phyloP scores from a whole-genome alignment of 208 protist species.

The Wallacemonas sp. region DNA sequence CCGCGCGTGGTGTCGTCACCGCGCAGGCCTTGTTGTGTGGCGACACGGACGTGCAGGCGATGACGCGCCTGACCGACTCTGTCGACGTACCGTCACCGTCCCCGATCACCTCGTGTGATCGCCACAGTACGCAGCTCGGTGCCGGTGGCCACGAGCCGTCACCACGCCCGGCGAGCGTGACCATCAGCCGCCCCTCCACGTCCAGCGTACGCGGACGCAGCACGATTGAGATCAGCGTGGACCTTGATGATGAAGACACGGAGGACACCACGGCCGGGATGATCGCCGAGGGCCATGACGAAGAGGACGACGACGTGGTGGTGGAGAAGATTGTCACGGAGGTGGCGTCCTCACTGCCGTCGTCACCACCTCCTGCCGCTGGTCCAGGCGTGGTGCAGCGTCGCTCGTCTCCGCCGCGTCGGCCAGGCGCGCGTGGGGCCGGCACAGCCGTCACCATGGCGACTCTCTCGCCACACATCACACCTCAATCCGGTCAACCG shows the following conservation, averaged over 20 bases:
- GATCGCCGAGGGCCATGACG: neutral
- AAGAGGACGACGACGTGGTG: neutral
- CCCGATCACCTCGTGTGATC: constrained; percentile 3
- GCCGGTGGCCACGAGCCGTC: neutral
- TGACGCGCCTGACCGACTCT: neutral
- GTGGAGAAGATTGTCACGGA: too few relatives aligned
- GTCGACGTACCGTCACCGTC: constrained; percentile 9
- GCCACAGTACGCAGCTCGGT: neutral
- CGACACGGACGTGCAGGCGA: neutral
- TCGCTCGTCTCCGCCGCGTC: neutral
- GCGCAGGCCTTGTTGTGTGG: too few relatives aligned
- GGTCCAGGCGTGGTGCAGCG: neutral
- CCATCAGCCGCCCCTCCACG: constrained; percentile 1
- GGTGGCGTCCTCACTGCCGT: too few relatives aligned
- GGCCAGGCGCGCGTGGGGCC: too few relatives aligned
- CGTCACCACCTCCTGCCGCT: neutral
- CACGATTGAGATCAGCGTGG: constrained; percentile 18
- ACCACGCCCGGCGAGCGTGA: neutral
- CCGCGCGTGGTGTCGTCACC: too few relatives aligned
- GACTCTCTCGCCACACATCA: too few relatives aligned
- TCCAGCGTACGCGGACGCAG: constrained; percentile 12
- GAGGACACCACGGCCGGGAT: neutral
- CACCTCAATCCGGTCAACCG: too few relatives aligned
- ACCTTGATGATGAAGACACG: constrained; percentile 10
- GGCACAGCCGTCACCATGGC: too few relatives aligned